Base-by-base conservation (phyloP, 2,329 filamentous ascomycete genomes). In the Dothideomycetes sp. region DNA sequence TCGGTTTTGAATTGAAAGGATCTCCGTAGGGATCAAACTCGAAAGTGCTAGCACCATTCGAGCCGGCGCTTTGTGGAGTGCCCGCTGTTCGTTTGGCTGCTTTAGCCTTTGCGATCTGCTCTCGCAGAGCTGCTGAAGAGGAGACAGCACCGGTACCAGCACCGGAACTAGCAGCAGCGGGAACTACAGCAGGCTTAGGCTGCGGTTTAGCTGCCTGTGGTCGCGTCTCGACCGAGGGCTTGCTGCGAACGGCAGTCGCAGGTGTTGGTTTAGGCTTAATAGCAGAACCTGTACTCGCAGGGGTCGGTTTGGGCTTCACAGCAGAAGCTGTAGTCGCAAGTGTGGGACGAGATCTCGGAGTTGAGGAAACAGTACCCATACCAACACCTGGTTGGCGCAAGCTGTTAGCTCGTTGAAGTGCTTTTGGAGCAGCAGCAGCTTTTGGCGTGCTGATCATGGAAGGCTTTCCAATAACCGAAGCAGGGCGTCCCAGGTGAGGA, bases 41-140 rank as follows among this genome's bases (percentile, higher is more conserved):
- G 54, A 78, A 79, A 0, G 51, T 52, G 9, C 57, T 54, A 23
- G 56, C 58, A 35, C 55, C 54, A 33, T 24, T 16, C 20, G n/a
- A n/a, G 16, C 17, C 23, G 43, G 19, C 11, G 49, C 46, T 19
- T 38, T 37, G 8, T 19, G 15, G 25, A 10, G 16, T n/a, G 9
- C 39, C 34, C 4, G 37, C 36, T 11, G 44, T 22, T 51, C 51
- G 23, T 50, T 48, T 39, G 9, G 86, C 84, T 2, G 87, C 87
- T 56, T 89, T 94, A 1, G 91, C 89, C 52, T 88, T 89, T 25
- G 88, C 86, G 47, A 96, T 95, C 40, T 91, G 88, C 37, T 95
- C 86, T 23, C 91, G 78, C 11, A 98, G 64, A 1, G 87, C 80
- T 12, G 74, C 69, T 0, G 89, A 95, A 0, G 87, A 87, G 52